A percentile compares a stretch with the other conserved stretches of the same genome.
Conservation (phyloP, 352 stramenopile species). For the Phytophthora megakarya region DNA sequence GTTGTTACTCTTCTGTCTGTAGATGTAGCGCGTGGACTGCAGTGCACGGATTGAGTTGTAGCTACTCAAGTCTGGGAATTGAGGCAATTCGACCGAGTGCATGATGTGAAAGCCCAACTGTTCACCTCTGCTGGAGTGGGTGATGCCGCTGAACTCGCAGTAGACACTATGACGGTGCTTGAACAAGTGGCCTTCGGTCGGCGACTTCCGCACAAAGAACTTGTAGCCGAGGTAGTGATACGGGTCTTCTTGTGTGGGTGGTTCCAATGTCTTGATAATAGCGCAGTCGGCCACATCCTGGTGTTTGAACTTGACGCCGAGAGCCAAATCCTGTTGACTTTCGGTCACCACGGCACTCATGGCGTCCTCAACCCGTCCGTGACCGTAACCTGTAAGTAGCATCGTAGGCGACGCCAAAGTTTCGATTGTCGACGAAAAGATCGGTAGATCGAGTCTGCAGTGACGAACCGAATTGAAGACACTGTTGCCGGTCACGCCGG, state of each 20-base stretch:
- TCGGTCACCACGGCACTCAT: slow-evolving; percentile 61
- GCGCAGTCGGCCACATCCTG: slow-evolving; percentile 67
- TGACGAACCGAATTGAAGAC: slow-evolving; percentile 32
- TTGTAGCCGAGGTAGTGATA: slow-evolving; percentile 77
- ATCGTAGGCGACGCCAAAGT: slow-evolving; percentile 41
- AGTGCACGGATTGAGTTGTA: slow-evolving; percentile 62
- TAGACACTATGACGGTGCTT: slow-evolving; percentile 67
- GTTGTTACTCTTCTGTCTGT: slow-evolving; percentile 56
- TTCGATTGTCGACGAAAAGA: slow-evolving; percentile 36
- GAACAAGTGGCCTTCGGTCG: slow-evolving; percentile 45
- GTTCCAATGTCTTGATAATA: slow-evolving; percentile 61
- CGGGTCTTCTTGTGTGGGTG: slow-evolving; percentile 43
- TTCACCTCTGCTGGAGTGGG: slow-evolving; percentile 44
- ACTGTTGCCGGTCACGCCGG: slow-evolving; percentile 30
- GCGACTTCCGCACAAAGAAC: slow-evolving; percentile 61
- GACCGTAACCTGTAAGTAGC: slow-evolving; percentile 52
- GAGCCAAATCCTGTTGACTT: slow-evolving; percentile 57
- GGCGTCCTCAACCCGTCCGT: slow-evolving; percentile 56
- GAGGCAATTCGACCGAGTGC: slow-evolving; percentile 65
- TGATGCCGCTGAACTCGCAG: slow-evolving; percentile 60
- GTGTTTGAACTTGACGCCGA: slow-evolving; percentile 62
- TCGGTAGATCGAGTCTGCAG: slow-evolving; percentile 38
- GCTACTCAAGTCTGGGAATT: slow-evolving; percentile 52
- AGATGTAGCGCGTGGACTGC: slow-evolving; percentile 59
- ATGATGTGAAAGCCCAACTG: slow-evolving; percentile 68